A percentile compares a stretch with the other conserved stretches of the same genome.
Evolutionary conservation across 768 basidiomycete species (phyloP).

Genomic region (Suillus spraguei): DNA sequence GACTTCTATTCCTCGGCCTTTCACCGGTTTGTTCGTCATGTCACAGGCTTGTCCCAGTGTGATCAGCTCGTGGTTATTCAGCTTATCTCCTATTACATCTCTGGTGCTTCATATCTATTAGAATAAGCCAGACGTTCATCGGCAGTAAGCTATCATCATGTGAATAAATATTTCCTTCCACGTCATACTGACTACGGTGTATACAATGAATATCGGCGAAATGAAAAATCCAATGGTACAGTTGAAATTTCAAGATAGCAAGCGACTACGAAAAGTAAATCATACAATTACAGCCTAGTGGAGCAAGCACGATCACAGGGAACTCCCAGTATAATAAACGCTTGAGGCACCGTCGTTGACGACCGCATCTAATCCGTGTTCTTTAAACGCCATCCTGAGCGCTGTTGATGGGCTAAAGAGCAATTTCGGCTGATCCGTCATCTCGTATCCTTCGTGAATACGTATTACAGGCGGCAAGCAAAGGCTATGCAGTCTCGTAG

Average conservation of each 20-base stretch:
- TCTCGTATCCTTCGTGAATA: background rate
- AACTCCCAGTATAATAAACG: constrained; percentile 1
- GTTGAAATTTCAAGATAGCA: background rate
- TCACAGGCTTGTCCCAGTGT: no score
- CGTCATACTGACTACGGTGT: background rate
- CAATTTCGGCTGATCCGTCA: background rate
- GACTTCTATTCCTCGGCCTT: background rate
- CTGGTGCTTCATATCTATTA: background rate
- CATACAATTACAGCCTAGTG: background rate
- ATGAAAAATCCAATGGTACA: background rate
- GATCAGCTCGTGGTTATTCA: background rate
- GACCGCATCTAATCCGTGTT: background rate
- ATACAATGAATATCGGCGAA: background rate
- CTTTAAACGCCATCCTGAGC: constrained; percentile 7
- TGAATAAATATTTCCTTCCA: background rate
- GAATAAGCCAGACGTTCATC: no score
- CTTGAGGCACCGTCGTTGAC: constrained; percentile 1
- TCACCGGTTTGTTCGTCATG: no score
- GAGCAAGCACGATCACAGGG: background rate
- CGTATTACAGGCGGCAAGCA: background rate
- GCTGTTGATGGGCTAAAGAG: constrained; percentile 8
- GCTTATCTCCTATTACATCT: no score
- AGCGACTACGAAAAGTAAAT: background rate
- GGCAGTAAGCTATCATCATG: background rate
- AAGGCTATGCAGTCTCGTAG: background rate